A percentile compares a stretch with the other conserved stretches of the same genome.
Evolutionary conservation across 2,329 filamentous ascomycete genomes (phyloP).

Genomic region (Ampelomyces quisqualis): DNA sequence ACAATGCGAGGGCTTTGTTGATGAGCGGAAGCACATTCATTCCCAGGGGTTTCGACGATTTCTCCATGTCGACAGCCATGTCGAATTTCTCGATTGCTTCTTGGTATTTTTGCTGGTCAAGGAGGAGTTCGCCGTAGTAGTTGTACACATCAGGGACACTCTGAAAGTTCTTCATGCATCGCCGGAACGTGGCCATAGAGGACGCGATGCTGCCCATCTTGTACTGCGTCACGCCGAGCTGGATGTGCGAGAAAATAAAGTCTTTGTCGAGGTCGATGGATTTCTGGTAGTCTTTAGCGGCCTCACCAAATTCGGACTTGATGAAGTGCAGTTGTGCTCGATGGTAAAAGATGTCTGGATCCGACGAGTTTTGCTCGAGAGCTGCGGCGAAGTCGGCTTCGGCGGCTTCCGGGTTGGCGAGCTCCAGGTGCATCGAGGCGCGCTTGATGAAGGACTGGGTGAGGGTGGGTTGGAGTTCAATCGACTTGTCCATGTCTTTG

Average conservation of each 20-base stretch:
- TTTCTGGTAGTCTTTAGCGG: slow-evolving; percentile 98
- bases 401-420: slow-evolving; percentile 82
- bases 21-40: slow-evolving; percentile 98
- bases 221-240: slow-evolving; percentile 98
- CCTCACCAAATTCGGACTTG: slow-evolving; percentile 86
- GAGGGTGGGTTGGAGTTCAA: slow-evolving; percentile 82
- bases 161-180: slow-evolving; percentile 97
- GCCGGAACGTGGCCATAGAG: slow-evolving; percentile 96
- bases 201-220: slow-evolving; percentile 99
- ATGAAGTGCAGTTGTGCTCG: slow-evolving; percentile 98
- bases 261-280: slow-evolving; percentile 94
- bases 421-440: slow-evolving; percentile 94
- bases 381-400: slow-evolving; percentile 85
- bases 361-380: slow-evolving; percentile 77
- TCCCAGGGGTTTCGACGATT: slow-evolving; percentile 84
- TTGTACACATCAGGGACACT: slow-evolving; percentile 98
- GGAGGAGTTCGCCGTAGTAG: slow-evolving; percentile 95
- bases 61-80: slow-evolving; percentile 98
- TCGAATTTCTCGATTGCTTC: slow-evolving; percentile 99
- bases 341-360: slow-evolving; percentile 99
- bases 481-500: slow-evolving; percentile 84
- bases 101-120: slow-evolving; percentile 93
- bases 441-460: slow-evolving; percentile 99
- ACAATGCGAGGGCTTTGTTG: slow-evolving; percentile 95
- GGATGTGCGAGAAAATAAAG: slow-evolving; percentile 99